Evolutionary conservation across 2,329 filamentous ascomycete genomes (phyloP), one percentile per base, ranked within the genome.

Genomic region (Stachybotrys echinatus): DNA sequence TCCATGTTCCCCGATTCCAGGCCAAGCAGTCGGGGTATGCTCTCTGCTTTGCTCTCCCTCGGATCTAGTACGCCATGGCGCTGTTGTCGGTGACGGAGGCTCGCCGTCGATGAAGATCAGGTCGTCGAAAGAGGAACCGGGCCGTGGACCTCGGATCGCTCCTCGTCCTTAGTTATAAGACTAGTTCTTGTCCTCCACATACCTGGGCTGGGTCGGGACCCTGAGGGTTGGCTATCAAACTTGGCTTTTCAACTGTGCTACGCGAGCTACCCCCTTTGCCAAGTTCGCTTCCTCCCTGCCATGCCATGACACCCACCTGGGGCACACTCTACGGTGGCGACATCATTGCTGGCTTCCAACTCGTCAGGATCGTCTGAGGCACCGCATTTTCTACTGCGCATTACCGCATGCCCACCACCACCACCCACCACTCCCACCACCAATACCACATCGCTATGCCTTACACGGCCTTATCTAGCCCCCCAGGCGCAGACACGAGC

Each of bases 391-490:
- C 38, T 8, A n/a, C 10, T n/a, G 17, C 38, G 8, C 42, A 14
- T 45, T 23, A 12, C 21, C 40, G 14, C 40, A 43, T 43, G 50
- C 55, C 50, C 48, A 50, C 12, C 38, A 44, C n/a, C n/a, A n/a
- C n/a, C n/a, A 37, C 31, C 8, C 31, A 37, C 31, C 10, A 8
- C 8, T 10, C 8, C 31, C 8, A 8, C 8, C 31, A 37, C 31
- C 8, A 10, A 8, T n/a, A 40, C 38, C 22, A 21, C 34, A 19
- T 48, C 52, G 49, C 45, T 45, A 62, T 62, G 60, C 51, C 56
- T 43, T 46, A 50, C 46, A 49, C 55, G 52, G 55, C 55, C 53
- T 50, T 51, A 37, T 52, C 55, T 51, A 34, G 56, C 55, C 50
- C 60, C 23, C 46, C 51, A 49, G 48, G 51, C 49, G 43, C 52